Conservation (phyloP, 441 rosid genomes). For the Syzygium malaccense region DNA sequence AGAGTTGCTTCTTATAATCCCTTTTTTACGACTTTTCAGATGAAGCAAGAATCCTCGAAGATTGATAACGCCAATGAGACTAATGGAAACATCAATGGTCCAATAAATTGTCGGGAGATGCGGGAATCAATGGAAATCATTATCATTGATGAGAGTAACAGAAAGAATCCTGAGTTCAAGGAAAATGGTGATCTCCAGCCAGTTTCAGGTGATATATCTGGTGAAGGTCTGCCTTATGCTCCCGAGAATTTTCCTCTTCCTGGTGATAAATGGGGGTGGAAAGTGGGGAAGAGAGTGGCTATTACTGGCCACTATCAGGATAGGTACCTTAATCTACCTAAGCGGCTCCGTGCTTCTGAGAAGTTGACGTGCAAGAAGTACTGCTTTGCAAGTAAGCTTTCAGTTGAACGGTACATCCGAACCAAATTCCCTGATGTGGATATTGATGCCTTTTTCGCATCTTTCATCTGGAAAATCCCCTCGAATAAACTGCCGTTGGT, state of each 20-base stretch:
- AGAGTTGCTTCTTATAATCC: neutral
- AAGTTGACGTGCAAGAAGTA: neutral
- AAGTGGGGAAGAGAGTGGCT: conserved; percentile 42
- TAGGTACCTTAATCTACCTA: conserved; percentile 30
- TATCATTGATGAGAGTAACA: conserved; percentile 22
- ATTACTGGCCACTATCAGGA: conserved; percentile 38
- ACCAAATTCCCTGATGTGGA: conserved; percentile 43
- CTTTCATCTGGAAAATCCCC: conserved; percentile 63
- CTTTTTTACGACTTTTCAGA: neutral
- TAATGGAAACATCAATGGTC: conserved; percentile 3
- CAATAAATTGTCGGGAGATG: neutral
- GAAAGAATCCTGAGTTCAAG: neutral
- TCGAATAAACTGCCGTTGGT: neutral
- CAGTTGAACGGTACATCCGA: conserved; percentile 36
- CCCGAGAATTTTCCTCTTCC: neutral
- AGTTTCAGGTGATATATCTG: conserved; percentile 25
- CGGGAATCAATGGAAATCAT: conserved; percentile 28
- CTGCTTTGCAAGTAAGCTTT: conserved; percentile 47
- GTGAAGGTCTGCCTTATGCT: conserved; percentile 17
- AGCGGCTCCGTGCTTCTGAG: neutral
- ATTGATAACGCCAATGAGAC: conserved; percentile 24
- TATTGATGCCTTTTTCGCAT: conserved; percentile 51
- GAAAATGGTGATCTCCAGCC: conserved; percentile 20
- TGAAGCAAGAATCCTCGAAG: conserved; percentile 23
- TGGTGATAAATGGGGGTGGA: conserved; percentile 74